Evolutionary conservation across 2,329 filamentous ascomycete genomes (phyloP).

Genomic region (Pseudogymnoascus sp.): DNA sequence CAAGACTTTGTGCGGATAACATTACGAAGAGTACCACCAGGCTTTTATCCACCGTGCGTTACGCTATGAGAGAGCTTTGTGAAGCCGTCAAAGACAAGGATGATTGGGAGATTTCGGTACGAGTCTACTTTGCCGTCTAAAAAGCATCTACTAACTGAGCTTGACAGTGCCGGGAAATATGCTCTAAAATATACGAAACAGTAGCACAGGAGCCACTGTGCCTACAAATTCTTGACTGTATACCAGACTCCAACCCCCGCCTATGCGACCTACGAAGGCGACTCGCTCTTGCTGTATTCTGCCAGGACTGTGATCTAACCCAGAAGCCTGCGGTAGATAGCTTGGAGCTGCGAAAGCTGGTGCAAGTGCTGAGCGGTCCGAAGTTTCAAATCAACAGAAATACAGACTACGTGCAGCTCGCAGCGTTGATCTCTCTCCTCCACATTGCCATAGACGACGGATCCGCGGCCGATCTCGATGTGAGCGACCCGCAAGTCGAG

Average conservation of each 20-base stretch:
- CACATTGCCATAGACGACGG: slow-evolving; percentile 68
- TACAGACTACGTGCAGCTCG: slow-evolving; percentile 62
- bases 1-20: slow-evolving; percentile 48
- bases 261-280: slow-evolving; percentile 55
- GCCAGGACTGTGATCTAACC: slow-evolving; percentile 40
- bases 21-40: slow-evolving; percentile 38
- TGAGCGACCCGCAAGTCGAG: slow-evolving; percentile 28
- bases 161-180: slow-evolving; percentile 41
- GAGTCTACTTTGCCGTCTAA: not conserved
- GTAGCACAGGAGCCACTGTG: slow-evolving; percentile 45
- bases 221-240: slow-evolving; percentile 46
- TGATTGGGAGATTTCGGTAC: slow-evolving; percentile 28
- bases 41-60: slow-evolving; percentile 34
- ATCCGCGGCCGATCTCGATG: slow-evolving; percentile 23
- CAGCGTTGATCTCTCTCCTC: slow-evolving; percentile 57
- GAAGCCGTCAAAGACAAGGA: slow-evolving; percentile 31
- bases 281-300: slow-evolving; percentile 57
- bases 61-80: slow-evolving; percentile 37
- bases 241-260: slow-evolving; percentile 45
- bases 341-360: slow-evolving; percentile 33
- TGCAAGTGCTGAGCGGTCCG: slow-evolving; percentile 37
- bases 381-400: slow-evolving; percentile 44
- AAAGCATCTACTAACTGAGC: slow-evolving; percentile 11
- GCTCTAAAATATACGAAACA: slow-evolving; percentile 37
- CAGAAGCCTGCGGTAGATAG: slow-evolving; percentile 33